Evolutionary conservation across 106 monocot species (phyloP).

Genomic region (Vanilla planifolia): DNA sequence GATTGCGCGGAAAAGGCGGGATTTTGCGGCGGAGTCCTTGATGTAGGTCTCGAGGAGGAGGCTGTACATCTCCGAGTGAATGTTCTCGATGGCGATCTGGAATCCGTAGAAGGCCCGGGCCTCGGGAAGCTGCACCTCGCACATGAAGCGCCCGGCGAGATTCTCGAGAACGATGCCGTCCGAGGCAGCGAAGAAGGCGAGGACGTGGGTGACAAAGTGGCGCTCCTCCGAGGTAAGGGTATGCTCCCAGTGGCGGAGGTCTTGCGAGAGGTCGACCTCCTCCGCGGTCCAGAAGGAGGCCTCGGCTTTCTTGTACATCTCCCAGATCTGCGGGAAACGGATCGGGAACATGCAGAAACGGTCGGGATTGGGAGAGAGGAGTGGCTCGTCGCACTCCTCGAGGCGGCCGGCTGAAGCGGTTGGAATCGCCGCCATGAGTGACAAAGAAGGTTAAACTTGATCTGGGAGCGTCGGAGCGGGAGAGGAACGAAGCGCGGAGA

Average conservation of each 20-base stretch:
- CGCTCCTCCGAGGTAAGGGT: slow-evolving; percentile 64
- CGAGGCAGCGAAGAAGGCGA: slow-evolving; percentile 91
- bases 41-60: slow-evolving; percentile 63
- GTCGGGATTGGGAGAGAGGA: slow-evolving; percentile 55
- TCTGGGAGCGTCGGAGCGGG: too few species aligned
- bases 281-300: slow-evolving; percentile 98
- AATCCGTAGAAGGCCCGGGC: slow-evolving; percentile 71
- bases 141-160: slow-evolving; percentile 60
- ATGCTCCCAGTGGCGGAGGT: slow-evolving; percentile 55
- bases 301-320: slow-evolving; percentile 93
- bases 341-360: slow-evolving; percentile 96
- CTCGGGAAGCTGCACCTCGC: slow-evolving; percentile 48
- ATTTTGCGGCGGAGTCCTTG: slow-evolving; percentile 39
- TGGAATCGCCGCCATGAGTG: not conserved
- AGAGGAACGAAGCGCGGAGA: too few species aligned
- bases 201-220: slow-evolving; percentile 86
- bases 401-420: not conserved
- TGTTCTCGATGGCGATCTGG: slow-evolving; percentile 79
- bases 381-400: slow-evolving; percentile 54
- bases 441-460: too few species aligned
- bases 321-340: slow-evolving; percentile 76
- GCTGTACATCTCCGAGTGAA: slow-evolving; percentile 69
- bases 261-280: slow-evolving; percentile 81
- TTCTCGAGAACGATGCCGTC: slow-evolving; percentile 91
- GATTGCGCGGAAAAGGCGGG: slow-evolving; percentile 53